Evolutionary conservation across 352 stramenopile genomes (phyloP).

Genomic region (Ophiocytium majus): DNA sequence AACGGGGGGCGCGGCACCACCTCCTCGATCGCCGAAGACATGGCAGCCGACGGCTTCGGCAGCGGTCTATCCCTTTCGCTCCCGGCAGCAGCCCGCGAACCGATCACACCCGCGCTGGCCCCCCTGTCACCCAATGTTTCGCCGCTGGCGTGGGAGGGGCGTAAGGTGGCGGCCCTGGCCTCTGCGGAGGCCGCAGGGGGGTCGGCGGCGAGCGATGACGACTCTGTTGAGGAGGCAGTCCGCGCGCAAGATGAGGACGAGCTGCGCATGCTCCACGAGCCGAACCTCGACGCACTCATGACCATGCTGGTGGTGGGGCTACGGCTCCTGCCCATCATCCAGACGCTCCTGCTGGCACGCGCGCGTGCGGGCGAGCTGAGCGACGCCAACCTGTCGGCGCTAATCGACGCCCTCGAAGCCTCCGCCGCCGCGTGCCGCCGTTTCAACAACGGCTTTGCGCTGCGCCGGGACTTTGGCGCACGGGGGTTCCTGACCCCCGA

Average conservation of each 20-base stretch:
- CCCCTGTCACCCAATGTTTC: not conserved
- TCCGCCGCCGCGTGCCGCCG: not conserved
- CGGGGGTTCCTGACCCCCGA: not conserved
- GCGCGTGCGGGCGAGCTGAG: slow-evolving; percentile 30
- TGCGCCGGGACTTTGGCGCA: slow-evolving; percentile 14
- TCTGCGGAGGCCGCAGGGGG: not conserved
- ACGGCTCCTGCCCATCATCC: slow-evolving; percentile 37
- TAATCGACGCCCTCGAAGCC: slow-evolving; percentile 35
- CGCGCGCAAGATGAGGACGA: not conserved
- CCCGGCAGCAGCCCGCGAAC: not conserved
- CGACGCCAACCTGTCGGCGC: slow-evolving; percentile 32
- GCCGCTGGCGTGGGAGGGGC: not conserved
- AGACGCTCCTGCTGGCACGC: slow-evolving; percentile 31
- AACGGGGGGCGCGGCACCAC: not conserved
- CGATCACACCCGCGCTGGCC: not conserved
- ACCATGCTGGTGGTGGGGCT: slow-evolving; percentile 51
- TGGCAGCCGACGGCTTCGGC: not conserved
- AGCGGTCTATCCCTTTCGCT: not conserved
- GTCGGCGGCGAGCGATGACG: not conserved
- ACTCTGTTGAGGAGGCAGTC: not conserved
- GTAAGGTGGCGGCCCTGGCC: not conserved
- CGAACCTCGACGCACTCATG: slow-evolving; percentile 45
- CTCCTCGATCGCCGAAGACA: not conserved
- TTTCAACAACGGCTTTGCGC: slow-evolving; percentile 13
- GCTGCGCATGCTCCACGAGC: not conserved